Base-by-base conservation (phyloP, 345 rosid species). In the Melaleuca quinquenervia region DNA sequence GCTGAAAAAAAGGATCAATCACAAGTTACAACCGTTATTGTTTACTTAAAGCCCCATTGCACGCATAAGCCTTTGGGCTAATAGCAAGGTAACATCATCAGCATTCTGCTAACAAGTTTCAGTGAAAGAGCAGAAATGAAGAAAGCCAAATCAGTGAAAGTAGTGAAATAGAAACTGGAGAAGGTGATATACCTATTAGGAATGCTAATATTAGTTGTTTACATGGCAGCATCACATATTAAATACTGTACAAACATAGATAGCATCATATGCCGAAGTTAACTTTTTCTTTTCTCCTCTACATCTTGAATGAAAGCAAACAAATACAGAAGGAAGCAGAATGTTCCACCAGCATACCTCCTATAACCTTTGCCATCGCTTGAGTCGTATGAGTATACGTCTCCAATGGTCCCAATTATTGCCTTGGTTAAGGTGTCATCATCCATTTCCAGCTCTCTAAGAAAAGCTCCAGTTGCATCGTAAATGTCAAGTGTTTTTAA, bases 341-440 rank as follows among this genome's bases (percentile, higher is more conserved):
- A 70, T 60, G 36, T 52, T n/a, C 27, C 36, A 8, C 50, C 50
- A 78, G 50, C 91, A 53, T 93, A 96, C 99, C 99, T 95, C 86
- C 98, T 96, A 64, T 96, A 97, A 90, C 99, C 99, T 90, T 96
- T 97, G 88, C 99, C 99, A 91, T 96, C 99, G 50, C 98, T 98
- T 52, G 96, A 92, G 90, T 97, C 98, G 90, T 97, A 97, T 24
- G 98, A 86, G 93, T 97, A 98, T 82, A 96, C 95, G 84, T 96
- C 98, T 64, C 99, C 98, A 27, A 97, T 94, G 83, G 98, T 97
- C 86, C 98, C 99, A 84, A 97, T 97, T 84, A 97, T 96, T 86
- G 99, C 96, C 92, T 97, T 97, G 54, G 96, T 89, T 44, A 97
- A 95, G 18, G 95, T 90, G 86, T 95, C 99, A 83, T 95, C 91